Evolutionary conservation across 805 yeast species (phyloP).

Genomic region (Vanderwaltozyma tropicalis): DNA sequence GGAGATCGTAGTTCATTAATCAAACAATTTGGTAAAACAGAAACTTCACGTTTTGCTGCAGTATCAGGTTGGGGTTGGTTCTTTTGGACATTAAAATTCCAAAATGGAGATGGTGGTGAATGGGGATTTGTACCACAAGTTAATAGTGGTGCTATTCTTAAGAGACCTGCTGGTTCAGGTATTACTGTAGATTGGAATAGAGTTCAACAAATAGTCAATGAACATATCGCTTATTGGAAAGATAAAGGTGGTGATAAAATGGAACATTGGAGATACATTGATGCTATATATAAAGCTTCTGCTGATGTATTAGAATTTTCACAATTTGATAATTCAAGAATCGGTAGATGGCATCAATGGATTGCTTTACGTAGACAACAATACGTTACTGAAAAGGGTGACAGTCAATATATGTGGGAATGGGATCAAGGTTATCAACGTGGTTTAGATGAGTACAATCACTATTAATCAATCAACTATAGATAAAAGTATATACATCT

Average conservation of each 20-base stretch:
- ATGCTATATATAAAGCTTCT: constrained; percentile 73
- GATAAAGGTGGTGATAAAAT: constrained; percentile 45
- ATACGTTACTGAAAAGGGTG: constrained; percentile 48
- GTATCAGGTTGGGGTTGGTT: constrained; percentile 62
- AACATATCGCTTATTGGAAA: constrained; percentile 64
- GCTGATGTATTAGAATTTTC: constrained; percentile 61
- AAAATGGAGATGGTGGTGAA: constrained; percentile 88
- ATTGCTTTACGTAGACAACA: constrained; percentile 48
- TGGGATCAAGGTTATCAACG: constrained; percentile 78
- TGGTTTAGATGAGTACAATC: constrained; percentile 33
- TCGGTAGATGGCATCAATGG: constrained; percentile 74
- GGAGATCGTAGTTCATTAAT: constrained; percentile 48
- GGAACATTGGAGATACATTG: constrained; percentile 74
- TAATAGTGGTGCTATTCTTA: constrained; percentile 46
- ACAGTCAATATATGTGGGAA: constrained; percentile 62
- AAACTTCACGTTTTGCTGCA: constrained; percentile 37
- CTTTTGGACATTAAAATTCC: constrained; percentile 88
- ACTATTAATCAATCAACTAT: neutral
- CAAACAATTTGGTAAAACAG: constrained; percentile 48
- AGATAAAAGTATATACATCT: neutral
- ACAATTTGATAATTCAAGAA: constrained; percentile 50
- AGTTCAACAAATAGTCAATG: constrained; percentile 19
- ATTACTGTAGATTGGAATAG: constrained; percentile 26
- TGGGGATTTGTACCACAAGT: constrained; percentile 86
- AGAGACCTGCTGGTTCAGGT: constrained; percentile 13